phyloP scores from a whole-genome alignment of 2,329 filamentous ascomycete species.

The Fusarium sp. region DNA sequence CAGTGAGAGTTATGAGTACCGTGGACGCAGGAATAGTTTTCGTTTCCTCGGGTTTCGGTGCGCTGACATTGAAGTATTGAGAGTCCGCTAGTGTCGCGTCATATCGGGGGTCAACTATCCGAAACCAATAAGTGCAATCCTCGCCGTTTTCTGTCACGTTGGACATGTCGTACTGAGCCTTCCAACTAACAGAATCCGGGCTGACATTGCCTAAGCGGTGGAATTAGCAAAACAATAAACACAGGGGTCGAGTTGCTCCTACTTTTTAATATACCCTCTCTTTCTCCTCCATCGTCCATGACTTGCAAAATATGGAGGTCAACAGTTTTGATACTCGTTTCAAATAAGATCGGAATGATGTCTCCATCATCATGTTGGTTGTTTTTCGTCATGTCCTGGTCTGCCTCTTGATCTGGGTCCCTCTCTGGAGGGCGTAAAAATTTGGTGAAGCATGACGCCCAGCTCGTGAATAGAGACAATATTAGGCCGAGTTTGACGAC shows the following conservation, averaged over 20 bases:
- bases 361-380: background rate
- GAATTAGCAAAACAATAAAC: background rate
- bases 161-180: conserved; percentile 7
- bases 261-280: background rate
- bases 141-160: background rate
- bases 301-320: conserved; percentile 9
- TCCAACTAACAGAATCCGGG: background rate
- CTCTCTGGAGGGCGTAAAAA: background rate
- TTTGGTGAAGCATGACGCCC: conserved; percentile 6
- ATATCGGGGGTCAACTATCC: background rate
- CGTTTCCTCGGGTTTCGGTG: background rate
- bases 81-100: background rate
- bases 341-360: background rate
- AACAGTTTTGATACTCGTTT: conserved; percentile 5
- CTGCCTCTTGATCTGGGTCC: conserved; percentile 1
- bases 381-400: conserved; percentile 4
- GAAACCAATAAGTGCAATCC: conserved; percentile 11
- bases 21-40: background rate
- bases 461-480: background rate
- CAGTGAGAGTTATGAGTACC: background rate
- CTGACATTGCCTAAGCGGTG: background rate
- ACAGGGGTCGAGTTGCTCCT: background rate
- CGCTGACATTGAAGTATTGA: conserved; percentile 12
- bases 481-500: background rate
- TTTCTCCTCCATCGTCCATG: background rate